Base-by-base conservation (phyloP, 1,284 basidiomycete genomes). In the Agroathelia rolfsii region DNA sequence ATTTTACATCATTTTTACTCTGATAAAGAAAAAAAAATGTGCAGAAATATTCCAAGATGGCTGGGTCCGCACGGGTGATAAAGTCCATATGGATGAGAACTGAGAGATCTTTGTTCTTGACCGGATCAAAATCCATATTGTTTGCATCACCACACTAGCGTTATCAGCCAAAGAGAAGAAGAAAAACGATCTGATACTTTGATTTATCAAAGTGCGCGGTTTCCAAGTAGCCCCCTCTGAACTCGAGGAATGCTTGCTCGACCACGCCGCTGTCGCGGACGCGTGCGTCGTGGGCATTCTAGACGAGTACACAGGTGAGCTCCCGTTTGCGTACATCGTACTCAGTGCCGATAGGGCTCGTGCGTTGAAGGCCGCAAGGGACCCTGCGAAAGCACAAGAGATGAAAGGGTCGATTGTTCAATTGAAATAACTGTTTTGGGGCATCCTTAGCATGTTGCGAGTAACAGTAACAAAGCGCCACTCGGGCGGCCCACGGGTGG, bases 61-160 rank as follows among this genome's bases (percentile, higher is more conserved):
- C 25, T 84, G 76, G 76, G 63, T 84, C 5, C 65, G 62, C 27
- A 82, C 79, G 0, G 80, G 81, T 2, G 81, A 84, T 44, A 70
- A 77, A 47, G 79, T 72, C 4, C 54, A 61, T 38, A 64, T 82
- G 34, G 59, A 65, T 28, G 51, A 62, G 42, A 62, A 74, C 36
- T 64, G 66, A 6, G 73, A 82, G 38, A 40, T 84, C 4, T 76
- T 70, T 48, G 61, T 83, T 28, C 56, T 78, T 6, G 80, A 84
- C 50, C 66, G 81, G 20, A 55, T 84, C 35, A 84, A 84, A 59
- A 74, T 69, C 23, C 6, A 42, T 10, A 10, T 13, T 29, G 16
- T n/a, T 34, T 24, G 40, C 42, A 9, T 25, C 5, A 12, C 31
- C 17, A 7, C 16, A 12, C 14, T 20, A 28, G 16, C 39, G 17